Percentiles rank a stretch among this genome's conserved stretches.
Evolutionary conservation across 352 stramenopile genomes (phyloP).

Genomic region (Globisporangium paroecandrum): DNA sequence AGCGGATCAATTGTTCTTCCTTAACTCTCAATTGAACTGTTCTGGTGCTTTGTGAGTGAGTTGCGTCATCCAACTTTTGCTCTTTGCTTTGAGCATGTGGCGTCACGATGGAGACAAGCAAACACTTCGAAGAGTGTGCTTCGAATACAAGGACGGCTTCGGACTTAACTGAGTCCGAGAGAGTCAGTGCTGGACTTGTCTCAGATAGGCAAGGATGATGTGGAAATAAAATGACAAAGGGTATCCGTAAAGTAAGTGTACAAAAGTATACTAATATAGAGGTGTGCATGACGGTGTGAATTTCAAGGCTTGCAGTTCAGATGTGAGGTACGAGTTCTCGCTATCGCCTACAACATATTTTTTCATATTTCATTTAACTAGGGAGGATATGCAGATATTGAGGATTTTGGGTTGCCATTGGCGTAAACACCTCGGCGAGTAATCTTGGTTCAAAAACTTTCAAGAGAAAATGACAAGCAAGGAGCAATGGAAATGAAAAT

Average conservation of each 20-base stretch:
- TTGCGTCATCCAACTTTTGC: constrained; percentile 6
- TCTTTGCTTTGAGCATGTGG: neutral
- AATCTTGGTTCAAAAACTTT: neutral
- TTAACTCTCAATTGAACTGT: neutral
- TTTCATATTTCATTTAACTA: too few relatives aligned
- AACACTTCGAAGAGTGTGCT: neutral
- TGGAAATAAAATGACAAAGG: too few relatives aligned
- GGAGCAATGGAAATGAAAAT: neutral
- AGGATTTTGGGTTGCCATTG: too few relatives aligned
- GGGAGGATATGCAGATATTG: too few relatives aligned
- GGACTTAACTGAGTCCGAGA: neutral
- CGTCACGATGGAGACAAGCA: neutral
- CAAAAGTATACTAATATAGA: too few relatives aligned
- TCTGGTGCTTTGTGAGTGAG: constrained; percentile 4
- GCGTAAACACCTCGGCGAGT: neutral
- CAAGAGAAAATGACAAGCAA: neutral
- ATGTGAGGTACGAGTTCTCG: too few relatives aligned
- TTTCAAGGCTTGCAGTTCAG: too few relatives aligned
- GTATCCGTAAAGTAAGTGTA: too few relatives aligned
- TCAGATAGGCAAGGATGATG: too few relatives aligned
- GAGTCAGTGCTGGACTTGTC: neutral
- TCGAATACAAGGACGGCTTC: neutral
- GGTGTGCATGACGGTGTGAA: too few relatives aligned
- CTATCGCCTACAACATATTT: too few relatives aligned
- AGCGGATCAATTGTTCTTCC: neutral